These are phyloP conservation scores for Ganoderma lingzhi DNA, from an alignment of 1,284 basidiomycete genomes.

Conservation along the genomic window DNA sequence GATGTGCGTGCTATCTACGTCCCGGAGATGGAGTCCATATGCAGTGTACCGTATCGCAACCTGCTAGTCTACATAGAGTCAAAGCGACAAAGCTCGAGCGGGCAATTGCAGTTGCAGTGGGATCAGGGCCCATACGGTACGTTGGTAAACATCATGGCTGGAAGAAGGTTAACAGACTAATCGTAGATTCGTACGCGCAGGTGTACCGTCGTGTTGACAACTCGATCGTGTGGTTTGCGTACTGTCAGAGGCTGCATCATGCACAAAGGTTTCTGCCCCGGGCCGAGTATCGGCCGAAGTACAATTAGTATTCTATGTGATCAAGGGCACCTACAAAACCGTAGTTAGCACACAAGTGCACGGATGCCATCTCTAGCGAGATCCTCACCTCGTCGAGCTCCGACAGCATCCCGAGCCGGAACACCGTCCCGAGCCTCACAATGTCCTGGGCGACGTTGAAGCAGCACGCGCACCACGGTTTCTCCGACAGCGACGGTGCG, in stretches of 20 bases:
- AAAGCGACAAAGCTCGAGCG: not conserved
- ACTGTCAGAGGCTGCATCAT: too few relatives aligned
- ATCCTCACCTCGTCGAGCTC: slow-evolving; percentile 3
- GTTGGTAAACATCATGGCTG: not conserved
- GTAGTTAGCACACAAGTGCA: not conserved
- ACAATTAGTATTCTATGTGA: not conserved
- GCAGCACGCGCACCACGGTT: slow-evolving; percentile 10
- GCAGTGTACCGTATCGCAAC: not conserved
- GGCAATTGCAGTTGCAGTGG: not conserved
- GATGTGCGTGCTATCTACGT: not conserved
- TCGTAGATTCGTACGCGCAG: not conserved
- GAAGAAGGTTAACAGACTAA: not conserved
- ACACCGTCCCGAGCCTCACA: slow-evolving; percentile 1
- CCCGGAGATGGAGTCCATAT: not conserved
- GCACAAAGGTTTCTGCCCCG: too few relatives aligned
- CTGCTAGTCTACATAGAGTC: not conserved
- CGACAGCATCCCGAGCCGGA: not conserved
- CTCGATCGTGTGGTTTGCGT: not conserved
- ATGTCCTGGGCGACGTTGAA: slow-evolving; percentile 7
- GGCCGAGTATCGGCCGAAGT: too few relatives aligned
- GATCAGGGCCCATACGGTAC: not conserved
- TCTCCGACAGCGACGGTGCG: not conserved
- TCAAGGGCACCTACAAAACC: not conserved
- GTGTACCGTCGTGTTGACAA: not conserved
- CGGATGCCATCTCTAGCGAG: not conserved